Percentiles rank a stretch among this genome's conserved stretches.
phyloP scores from a whole-genome alignment of 192 early-diverging fungal species.

The Gigaspora rosea region DNA sequence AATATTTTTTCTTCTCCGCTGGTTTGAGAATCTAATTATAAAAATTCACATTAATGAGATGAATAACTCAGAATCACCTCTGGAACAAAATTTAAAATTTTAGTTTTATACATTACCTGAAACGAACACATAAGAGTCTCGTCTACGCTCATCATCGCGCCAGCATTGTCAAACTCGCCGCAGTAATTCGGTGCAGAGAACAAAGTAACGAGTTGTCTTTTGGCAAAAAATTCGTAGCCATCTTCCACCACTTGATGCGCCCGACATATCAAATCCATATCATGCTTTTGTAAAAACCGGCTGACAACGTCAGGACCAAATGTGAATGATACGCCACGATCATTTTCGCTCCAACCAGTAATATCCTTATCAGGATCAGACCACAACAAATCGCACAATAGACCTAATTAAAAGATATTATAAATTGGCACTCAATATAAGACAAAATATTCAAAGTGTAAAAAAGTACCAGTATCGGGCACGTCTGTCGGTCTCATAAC shows the following conservation, averaged over 20 bases:
- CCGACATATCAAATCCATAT: conserved; percentile 96
- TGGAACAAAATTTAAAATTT: background rate
- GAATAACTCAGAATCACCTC: background rate
- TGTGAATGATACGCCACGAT: conserved; percentile 94
- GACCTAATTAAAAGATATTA: conserved; percentile 48
- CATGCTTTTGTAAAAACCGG: conserved; percentile 93
- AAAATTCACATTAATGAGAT: background rate
- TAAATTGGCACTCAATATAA: background rate
- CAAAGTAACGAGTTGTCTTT: conserved; percentile 92
- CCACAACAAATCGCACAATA: conserved; percentile 96
- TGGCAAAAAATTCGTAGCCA: conserved; percentile 98
- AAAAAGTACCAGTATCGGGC: conserved; percentile 82
- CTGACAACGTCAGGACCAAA: conserved; percentile 95
- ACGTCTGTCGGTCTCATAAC: conserved; percentile 98
- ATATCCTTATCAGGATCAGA: conserved; percentile 98
- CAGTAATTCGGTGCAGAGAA: conserved; percentile 98
- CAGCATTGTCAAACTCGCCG: conserved; percentile 88
- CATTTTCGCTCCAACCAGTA: conserved; percentile 95
- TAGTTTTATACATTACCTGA: conserved; percentile 49
- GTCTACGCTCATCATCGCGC: conserved; percentile 88
- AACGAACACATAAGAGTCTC: conserved; percentile 86
- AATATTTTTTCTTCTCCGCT: conserved; percentile 90
- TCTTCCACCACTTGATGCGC: conserved; percentile 99
- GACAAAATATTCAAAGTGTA: background rate
- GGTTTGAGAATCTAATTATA: conserved; percentile 85